Percentiles rank a stretch among this genome's conserved stretches.
Conservation (phyloP, 805 yeast genomes). For the Candida ortonii region DNA sequence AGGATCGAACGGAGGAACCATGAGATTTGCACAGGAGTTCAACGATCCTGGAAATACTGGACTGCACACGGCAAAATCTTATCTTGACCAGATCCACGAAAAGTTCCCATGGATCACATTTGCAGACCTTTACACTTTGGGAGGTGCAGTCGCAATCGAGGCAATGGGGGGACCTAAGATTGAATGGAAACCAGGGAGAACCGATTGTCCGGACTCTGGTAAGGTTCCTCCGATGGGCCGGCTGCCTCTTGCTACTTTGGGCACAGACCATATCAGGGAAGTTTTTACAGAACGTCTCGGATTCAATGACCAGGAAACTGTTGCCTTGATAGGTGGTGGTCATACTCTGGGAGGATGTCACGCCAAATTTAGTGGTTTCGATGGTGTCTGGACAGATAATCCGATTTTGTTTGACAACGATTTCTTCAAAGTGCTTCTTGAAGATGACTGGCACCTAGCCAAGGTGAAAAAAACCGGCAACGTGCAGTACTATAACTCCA, state of each 20-base stretch:
- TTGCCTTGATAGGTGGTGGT: slow-evolving; percentile 72
- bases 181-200: slow-evolving; percentile 81
- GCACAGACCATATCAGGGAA: slow-evolving; percentile 59
- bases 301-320: slow-evolving; percentile 68
- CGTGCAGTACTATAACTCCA: slow-evolving; percentile 37
- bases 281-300: slow-evolving; percentile 62
- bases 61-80: slow-evolving; percentile 53
- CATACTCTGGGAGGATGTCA: slow-evolving; percentile 80
- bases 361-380: slow-evolving; percentile 47
- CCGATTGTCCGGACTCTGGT: slow-evolving; percentile 47
- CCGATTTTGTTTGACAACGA: slow-evolving; percentile 43
- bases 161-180: slow-evolving; percentile 76
- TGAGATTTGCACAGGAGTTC: slow-evolving; percentile 53
- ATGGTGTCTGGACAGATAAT: slow-evolving; percentile 45
- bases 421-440: slow-evolving; percentile 43
- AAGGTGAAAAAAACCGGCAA: slow-evolving; percentile 42
- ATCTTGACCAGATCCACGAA: slow-evolving; percentile 52
- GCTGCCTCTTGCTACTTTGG: slow-evolving; percentile 70
- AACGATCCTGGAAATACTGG: slow-evolving; percentile 64
- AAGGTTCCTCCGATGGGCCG: slow-evolving; percentile 65
- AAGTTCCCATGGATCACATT: slow-evolving; percentile 67
- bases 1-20: slow-evolving; percentile 73
- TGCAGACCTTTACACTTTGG: slow-evolving; percentile 79
- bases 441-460: slow-evolving; percentile 42
- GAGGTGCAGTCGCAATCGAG: slow-evolving; percentile 77